Evolutionary conservation across 805 yeast genomes (phyloP).

Genomic region (Teunomyces aglyptinius): DNA sequence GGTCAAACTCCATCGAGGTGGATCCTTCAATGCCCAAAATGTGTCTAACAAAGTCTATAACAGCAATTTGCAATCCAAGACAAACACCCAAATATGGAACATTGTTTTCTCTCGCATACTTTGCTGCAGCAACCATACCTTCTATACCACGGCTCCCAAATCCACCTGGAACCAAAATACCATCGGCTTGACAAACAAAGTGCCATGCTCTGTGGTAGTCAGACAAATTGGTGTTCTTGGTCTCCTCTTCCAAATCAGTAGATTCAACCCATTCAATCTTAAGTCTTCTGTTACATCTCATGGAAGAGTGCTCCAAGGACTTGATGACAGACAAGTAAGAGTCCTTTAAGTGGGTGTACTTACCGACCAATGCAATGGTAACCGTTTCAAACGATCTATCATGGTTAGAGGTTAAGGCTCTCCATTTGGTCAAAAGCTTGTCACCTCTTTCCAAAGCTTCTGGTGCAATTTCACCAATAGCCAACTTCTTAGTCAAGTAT

Average conservation of each 20-base stretch:
- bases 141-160: constrained; percentile 97
- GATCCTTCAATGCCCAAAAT: constrained; percentile 68
- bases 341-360: constrained; percentile 93
- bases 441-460: constrained; percentile 66
- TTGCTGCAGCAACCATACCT: constrained; percentile 96
- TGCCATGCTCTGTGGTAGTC: constrained; percentile 96
- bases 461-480: constrained; percentile 48
- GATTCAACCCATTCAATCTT: constrained; percentile 97
- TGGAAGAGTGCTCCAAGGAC: constrained; percentile 91
- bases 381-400: constrained; percentile 85
- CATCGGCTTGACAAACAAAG: constrained; percentile 87
- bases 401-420: constrained; percentile 67
- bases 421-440: constrained; percentile 74
- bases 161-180: constrained; percentile 97
- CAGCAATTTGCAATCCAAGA: constrained; percentile 95
- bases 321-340: constrained; percentile 93
- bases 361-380: constrained; percentile 94
- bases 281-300: constrained; percentile 81
- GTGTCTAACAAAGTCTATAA: constrained; percentile 85
- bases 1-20: constrained; percentile 79
- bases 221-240: constrained; percentile 61
- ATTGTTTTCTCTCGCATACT: constrained; percentile 96
- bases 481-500: constrained; percentile 67
- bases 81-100: constrained; percentile 96
- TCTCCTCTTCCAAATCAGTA: constrained; percentile 76